phyloP scores from a whole-genome alignment of 164 flowering plant species.

The Nymphaea colorata region DNA sequence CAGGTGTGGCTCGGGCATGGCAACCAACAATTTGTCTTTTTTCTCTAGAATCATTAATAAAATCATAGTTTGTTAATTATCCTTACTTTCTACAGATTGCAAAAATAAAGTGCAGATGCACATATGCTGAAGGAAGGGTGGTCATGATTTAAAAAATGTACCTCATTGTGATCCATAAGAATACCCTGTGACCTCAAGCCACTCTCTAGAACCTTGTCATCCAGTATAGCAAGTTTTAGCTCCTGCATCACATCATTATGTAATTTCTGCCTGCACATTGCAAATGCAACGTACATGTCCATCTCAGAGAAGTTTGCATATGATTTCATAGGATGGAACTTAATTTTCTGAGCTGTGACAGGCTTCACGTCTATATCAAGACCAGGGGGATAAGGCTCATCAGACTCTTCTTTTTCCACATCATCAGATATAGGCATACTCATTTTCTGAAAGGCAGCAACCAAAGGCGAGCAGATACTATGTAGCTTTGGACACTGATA shows the following conservation, averaged over 20 bases:
- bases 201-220: constrained; percentile 5
- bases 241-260: constrained; percentile 49
- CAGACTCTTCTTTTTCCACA: constrained; percentile 15
- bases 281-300: constrained; percentile 37
- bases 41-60: no score
- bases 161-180: neutral
- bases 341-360: constrained; percentile 9
- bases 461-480: constrained; percentile 6
- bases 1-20: no score
- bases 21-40: no score
- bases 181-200: neutral
- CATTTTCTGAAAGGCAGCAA: constrained; percentile 33
- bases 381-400: constrained; percentile 59
- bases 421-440: constrained; percentile 16
- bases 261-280: constrained; percentile 63
- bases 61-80: no score
- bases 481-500: neutral
- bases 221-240: constrained; percentile 30
- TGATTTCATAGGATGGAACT: constrained; percentile 24
- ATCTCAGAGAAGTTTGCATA: constrained; percentile 24
- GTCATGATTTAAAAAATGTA: neutral
- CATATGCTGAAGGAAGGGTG: no score
- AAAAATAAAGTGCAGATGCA: no score
- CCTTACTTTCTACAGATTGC: no score
- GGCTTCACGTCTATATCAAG: constrained; percentile 19